phyloP scores from a whole-genome alignment of 1,284 basidiomycete species.

The Pseudozyma sp. region DNA sequence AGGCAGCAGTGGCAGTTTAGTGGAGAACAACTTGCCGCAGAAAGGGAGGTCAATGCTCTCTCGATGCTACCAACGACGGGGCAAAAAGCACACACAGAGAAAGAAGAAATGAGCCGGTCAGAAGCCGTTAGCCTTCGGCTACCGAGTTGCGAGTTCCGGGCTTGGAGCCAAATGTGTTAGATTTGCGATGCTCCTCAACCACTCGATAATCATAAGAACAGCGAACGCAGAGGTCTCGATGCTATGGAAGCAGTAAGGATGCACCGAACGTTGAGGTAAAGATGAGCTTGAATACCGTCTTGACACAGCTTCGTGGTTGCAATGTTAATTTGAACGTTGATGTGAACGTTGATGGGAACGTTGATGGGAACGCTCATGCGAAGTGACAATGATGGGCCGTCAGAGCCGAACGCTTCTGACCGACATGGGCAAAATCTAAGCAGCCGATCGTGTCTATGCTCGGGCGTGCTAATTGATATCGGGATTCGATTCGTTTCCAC shows the following conservation, averaged over 20 bases:
- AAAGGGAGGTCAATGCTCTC: too few relatives aligned
- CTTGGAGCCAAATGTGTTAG: not conserved
- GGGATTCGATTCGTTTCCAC: constrained; percentile 10
- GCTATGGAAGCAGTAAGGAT: too few relatives aligned
- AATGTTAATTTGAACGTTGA: not conserved
- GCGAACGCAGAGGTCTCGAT: not conserved
- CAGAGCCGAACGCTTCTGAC: constrained; percentile 8
- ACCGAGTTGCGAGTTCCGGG: constrained; percentile 19
- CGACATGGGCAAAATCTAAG: not conserved
- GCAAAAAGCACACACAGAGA: constrained; percentile 5
- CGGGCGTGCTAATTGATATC: not conserved
- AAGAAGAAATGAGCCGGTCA: constrained; percentile 12
- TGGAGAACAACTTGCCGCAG: not conserved
- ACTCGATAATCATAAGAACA: not conserved
- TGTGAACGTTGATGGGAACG: not conserved
- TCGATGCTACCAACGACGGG: constrained; percentile 3
- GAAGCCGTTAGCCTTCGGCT: constrained; percentile 8
- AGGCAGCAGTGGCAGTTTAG: constrained; percentile 3
- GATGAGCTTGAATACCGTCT: too few relatives aligned
- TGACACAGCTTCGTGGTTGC: too few relatives aligned
- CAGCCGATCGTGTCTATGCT: constrained; percentile 7
- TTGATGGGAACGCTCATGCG: not conserved
- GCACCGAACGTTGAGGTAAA: too few relatives aligned
- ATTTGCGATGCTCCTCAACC: not conserved
- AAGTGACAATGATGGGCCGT: not conserved